Evolutionary conservation across 1,139 yeast species (phyloP), one percentile per base, ranked within the genome.

Genomic region (Saccharomyces hybrid): DNA sequence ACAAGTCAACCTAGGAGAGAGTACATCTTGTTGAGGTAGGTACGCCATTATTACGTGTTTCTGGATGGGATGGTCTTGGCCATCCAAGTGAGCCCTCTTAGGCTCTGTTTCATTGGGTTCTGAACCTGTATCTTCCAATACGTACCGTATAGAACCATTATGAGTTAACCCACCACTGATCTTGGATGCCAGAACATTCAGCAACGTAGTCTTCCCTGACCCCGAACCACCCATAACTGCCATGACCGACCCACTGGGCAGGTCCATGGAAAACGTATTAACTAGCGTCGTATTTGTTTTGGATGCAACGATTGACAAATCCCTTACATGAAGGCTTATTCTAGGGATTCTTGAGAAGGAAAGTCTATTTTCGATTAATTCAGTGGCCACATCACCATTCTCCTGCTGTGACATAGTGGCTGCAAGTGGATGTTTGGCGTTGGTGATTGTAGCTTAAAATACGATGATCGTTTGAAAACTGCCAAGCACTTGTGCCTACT

Each of bases 181-280:
- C 56, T 91, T 70, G 50, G 82, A 79, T 0, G 96, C 88, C 56
- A 89, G 70, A 0, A 83, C 81, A 62, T 89, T 88, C 34, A 89
- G 73, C 46, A 89, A 68, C 0, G 96, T 87, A 0, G 96, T 89
- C 65, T 89, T 89, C 4, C 96, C 96, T 5, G 90, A 82, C 0
- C 96, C 96, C 0, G 95, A 65, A 9, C 68, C 70, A 47, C 69
- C 70, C 57, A 67, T 64, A 14, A 66, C 61, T 3, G 69, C 70
- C 66, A 65, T 64, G 5, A 67, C 56, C 28, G 68, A 63, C 5
- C 69, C 69, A 55, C 64, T 60, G 1, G 63, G 63, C 25, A 66
- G 54, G 46, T 61, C 63, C 46, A 65, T 44, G 2, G 68, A 64
- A 11, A 66, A 59, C 3, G 62, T 56, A 28, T 61, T 56, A 1